phyloP scores from a whole-genome alignment of 2,329 filamentous ascomycete species.

The Phialocephala subalpina region DNA sequence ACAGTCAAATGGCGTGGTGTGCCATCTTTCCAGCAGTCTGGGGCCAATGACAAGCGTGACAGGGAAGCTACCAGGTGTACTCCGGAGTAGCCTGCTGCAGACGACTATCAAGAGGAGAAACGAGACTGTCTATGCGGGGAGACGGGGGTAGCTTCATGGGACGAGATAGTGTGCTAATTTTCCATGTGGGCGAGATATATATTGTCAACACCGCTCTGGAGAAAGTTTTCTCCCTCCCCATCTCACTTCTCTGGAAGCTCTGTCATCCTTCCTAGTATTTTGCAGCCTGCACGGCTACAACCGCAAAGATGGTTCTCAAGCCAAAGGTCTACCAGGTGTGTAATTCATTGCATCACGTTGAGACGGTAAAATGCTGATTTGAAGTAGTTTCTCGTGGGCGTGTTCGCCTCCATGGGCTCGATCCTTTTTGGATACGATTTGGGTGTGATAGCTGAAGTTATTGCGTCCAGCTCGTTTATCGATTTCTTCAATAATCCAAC shows the following conservation, averaged over 20 bases:
- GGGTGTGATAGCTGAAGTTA: conserved; percentile 54
- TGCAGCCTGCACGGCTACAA: not conserved
- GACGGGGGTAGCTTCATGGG: conserved; percentile 20
- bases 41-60: conserved; percentile 5
- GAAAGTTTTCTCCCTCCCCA: not conserved
- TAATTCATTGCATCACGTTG: not conserved
- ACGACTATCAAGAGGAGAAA: too few relatives aligned
- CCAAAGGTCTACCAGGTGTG: conserved; percentile 28
- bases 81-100: conserved; percentile 10
- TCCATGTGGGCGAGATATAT: conserved; percentile 1
- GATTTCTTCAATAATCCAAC: conserved; percentile 48
- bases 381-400: conserved; percentile 46
- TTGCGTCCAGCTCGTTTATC: conserved; percentile 56
- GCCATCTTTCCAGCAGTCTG: not conserved
- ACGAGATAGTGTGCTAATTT: not conserved
- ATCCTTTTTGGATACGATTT: conserved; percentile 64
- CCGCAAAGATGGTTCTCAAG: conserved; percentile 26
- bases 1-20: too few relatives aligned
- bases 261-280: not conserved
- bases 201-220: not conserved
- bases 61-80: conserved; percentile 8
- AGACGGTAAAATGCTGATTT: not conserved
- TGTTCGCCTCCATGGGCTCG: conserved; percentile 63
- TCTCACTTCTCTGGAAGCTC: conserved; percentile 7
- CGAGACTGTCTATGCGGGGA: too few relatives aligned